Evolutionary conservation across 2,329 filamentous ascomycete species (phyloP), one percentile per base, ranked within the genome.

Genomic region (Neonectria punicea): DNA sequence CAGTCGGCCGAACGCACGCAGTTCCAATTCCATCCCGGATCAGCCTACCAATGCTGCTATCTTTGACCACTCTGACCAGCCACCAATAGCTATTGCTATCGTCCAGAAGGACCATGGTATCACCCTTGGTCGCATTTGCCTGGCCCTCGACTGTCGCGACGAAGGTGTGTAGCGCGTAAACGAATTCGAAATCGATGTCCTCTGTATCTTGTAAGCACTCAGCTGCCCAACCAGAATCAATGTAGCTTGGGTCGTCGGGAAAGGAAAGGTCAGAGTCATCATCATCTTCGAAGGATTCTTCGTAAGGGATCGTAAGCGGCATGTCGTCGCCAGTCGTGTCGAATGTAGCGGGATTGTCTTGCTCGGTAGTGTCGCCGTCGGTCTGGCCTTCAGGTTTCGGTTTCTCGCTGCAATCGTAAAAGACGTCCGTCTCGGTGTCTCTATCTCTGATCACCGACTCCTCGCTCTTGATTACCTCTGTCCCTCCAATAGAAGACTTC

Each of bases 71-170:
- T 70, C 95, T 88, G 14, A 99, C 96, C 66, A 99, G 88, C 96
- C 96, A 99, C 96, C 96, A 99, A 80, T 99, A 99, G 81, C 94
- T 98, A 82, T 99, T 99, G 82, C 94, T 98, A 75, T 99, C 96
- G 76, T 99, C 96, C 22, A 99, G 87, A 69, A 99, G 85, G 58
- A 98, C 95, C 96, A 99, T 99, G 14, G 95, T 98, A 77, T 99
- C 96, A 56, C 96, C 96, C 81, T 99, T 99, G 36, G 93, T 97
- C 64, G 96, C 96, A 83, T 98, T 99, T 67, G 96, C 96, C 81
- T 99, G 96, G 30, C 96, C 96, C 81, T 99, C 96, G 53, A 99
- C 96, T 1, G 96, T 98, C 30, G 96, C 96, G 70, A 98, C 93
- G 76, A 99, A 99, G 2, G 95, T 99, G 79, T 98, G 96, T 63